Evolutionary conservation across 179 eudicot genomes (phyloP).

Genomic region (Monotropa hypopitys): DNA sequence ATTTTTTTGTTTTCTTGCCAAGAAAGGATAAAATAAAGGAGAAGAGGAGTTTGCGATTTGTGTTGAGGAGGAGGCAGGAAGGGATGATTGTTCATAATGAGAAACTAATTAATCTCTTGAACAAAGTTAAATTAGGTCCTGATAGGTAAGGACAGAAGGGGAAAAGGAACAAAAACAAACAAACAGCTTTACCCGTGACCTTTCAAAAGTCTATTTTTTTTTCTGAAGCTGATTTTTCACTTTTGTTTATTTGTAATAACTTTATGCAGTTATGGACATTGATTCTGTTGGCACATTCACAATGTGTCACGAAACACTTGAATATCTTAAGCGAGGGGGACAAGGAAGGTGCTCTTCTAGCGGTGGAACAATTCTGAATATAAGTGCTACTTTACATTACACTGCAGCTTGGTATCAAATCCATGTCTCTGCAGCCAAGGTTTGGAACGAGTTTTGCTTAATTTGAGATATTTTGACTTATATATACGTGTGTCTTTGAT

Average conservation of each 20-base stretch:
- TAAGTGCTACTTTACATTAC: constrained; percentile 96
- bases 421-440: constrained; percentile 99
- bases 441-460: constrained; percentile 16
- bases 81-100: not conserved
- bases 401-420: constrained; percentile 95
- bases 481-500: not conserved
- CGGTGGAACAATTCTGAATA: constrained; percentile 79
- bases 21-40: not conserved
- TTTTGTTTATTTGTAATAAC: not conserved
- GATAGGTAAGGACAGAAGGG: not conserved
- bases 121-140: not conserved
- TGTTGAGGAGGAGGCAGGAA: not conserved
- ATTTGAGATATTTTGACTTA: not conserved
- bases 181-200: not conserved
- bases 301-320: constrained; percentile 82
- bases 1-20: not conserved
- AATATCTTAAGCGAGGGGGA: constrained; percentile 76
- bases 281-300: constrained; percentile 97
- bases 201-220: not conserved
- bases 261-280: constrained; percentile 67
- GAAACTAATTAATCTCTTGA: not conserved
- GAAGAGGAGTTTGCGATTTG: not conserved
- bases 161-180: not conserved
- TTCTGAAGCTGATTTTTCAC: not conserved
- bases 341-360: constrained; percentile 47